Percentiles rank a stretch among this genome's conserved stretches.
Conservation (phyloP, 2,329 filamentous ascomycete genomes). For the Alternaria brassicae region DNA sequence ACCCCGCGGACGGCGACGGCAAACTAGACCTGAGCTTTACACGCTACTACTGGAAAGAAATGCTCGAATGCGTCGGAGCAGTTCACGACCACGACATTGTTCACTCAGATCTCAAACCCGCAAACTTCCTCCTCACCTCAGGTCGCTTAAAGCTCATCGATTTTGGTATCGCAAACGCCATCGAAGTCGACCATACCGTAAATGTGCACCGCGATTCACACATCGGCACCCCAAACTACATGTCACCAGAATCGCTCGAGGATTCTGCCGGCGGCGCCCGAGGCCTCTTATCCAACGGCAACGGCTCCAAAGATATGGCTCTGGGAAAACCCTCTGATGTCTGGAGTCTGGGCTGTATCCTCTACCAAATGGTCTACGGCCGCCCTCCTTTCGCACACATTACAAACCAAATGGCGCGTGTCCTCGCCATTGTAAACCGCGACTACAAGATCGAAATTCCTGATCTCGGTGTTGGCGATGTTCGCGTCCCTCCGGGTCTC, state of each 20-base stretch:
- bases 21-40: slow-evolving; percentile 88
- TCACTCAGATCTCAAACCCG: slow-evolving; percentile 95
- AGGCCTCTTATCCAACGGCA: slow-evolving; percentile 50
- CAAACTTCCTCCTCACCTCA: slow-evolving; percentile 93
- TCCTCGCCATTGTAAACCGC: slow-evolving; percentile 85
- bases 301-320: slow-evolving; percentile 79
- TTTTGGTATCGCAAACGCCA: slow-evolving; percentile 97
- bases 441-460: slow-evolving; percentile 76
- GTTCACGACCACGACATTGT: slow-evolving; percentile 93
- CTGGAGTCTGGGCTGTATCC: slow-evolving; percentile 94
- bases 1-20: slow-evolving; percentile 52
- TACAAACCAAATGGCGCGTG: slow-evolving; percentile 81
- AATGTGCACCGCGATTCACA: slow-evolving; percentile 97
- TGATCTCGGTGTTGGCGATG: slow-evolving; percentile 70
- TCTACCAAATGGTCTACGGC: slow-evolving; percentile 99
- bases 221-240: slow-evolving; percentile 96
- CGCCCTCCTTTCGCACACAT: slow-evolving; percentile 94
- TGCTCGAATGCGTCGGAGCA: slow-evolving; percentile 92
- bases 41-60: slow-evolving; percentile 99
- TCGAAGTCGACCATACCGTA: slow-evolving; percentile 92
- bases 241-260: slow-evolving; percentile 93
- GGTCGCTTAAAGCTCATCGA: slow-evolving; percentile 95
- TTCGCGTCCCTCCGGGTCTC: slow-evolving; percentile 62
- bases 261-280: slow-evolving; percentile 73
- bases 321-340: slow-evolving; percentile 95